phyloP scores from a whole-genome alignment of 306 rosid species.

The Morella rubra region DNA sequence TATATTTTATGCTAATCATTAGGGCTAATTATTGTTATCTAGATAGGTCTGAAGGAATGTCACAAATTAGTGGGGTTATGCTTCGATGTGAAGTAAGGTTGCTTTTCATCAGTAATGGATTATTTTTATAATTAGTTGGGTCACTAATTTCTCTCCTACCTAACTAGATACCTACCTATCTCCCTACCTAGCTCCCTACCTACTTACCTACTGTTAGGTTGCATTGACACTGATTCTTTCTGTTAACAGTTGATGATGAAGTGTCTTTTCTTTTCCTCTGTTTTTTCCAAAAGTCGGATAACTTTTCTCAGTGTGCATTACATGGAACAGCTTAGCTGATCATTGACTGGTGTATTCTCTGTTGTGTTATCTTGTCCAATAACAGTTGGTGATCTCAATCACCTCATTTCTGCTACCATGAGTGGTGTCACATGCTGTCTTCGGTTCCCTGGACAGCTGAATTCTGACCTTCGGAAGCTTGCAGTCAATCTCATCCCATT shows the following conservation, averaged over 20 bases:
- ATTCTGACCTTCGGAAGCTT: conserved; percentile 58
- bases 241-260: neutral
- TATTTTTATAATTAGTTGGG: conserved; percentile 7
- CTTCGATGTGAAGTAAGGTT: conserved; percentile 4
- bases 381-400: conserved; percentile 54
- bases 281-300: neutral
- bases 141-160: neutral
- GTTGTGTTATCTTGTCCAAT: conserved; percentile 2
- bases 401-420: conserved; percentile 55
- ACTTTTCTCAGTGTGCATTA: neutral
- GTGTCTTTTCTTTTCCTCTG: neutral
- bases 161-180: neutral
- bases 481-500: conserved; percentile 56
- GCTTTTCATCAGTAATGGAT: neutral
- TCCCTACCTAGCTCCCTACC: neutral
- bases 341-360: neutral
- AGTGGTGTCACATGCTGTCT: conserved; percentile 58
- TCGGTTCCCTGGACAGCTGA: conserved; percentile 54
- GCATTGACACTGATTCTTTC: neutral
- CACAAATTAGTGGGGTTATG: neutral
- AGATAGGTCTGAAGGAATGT: neutral
- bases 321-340: neutral
- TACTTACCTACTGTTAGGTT: neutral
- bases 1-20: neutral
- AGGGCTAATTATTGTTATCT: neutral